Percentiles rank a stretch among this genome's conserved stretches.
Conservation (phyloP, 1,284 basidiomycete genomes). For the Cutaneotrichosporon arboriforme region DNA sequence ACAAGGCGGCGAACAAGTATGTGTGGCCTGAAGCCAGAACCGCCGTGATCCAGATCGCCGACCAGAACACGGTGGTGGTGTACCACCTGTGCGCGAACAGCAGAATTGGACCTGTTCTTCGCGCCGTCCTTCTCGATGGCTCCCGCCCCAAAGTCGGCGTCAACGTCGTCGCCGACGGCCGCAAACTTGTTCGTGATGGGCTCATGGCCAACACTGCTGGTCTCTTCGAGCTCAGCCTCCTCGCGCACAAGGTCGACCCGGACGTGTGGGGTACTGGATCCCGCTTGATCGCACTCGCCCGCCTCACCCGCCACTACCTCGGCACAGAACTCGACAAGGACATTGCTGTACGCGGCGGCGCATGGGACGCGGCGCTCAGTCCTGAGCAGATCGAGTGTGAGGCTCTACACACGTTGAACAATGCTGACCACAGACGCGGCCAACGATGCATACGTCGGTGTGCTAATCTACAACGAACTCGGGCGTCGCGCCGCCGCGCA, state of each 20-base stretch:
- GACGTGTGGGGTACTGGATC: conserved; percentile 24
- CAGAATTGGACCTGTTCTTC: conserved; percentile 17
- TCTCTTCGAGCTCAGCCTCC: conserved; percentile 42
- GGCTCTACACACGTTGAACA: conserved; percentile 3
- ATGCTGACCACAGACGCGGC: conserved; percentile 40
- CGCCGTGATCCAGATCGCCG: conserved; percentile 46
- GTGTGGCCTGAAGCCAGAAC: conserved; percentile 31
- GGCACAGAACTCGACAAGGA: conserved; percentile 37
- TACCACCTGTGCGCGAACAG: conserved; percentile 33
- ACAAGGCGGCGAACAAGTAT: conserved; percentile 12
- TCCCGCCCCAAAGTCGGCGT: conserved; percentile 44
- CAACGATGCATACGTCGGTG: conserved; percentile 46
- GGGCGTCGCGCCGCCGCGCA: neutral
- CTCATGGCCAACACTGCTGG: conserved; percentile 15
- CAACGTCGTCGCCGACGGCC: conserved; percentile 39
- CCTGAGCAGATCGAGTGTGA: conserved; percentile 41
- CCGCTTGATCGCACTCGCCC: conserved; percentile 39
- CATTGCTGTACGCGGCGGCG: conserved; percentile 29
- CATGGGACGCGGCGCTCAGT: conserved; percentile 36
- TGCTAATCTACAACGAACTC: conserved; percentile 31
- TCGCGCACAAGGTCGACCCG: conserved; percentile 41
- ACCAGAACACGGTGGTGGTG: conserved; percentile 41
- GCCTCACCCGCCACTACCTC: conserved; percentile 35
- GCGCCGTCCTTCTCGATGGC: conserved; percentile 34
- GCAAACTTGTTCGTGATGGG: conserved; percentile 42